Conservation (phyloP, 345 rosid genomes). For the Eutrema yunnanense region DNA sequence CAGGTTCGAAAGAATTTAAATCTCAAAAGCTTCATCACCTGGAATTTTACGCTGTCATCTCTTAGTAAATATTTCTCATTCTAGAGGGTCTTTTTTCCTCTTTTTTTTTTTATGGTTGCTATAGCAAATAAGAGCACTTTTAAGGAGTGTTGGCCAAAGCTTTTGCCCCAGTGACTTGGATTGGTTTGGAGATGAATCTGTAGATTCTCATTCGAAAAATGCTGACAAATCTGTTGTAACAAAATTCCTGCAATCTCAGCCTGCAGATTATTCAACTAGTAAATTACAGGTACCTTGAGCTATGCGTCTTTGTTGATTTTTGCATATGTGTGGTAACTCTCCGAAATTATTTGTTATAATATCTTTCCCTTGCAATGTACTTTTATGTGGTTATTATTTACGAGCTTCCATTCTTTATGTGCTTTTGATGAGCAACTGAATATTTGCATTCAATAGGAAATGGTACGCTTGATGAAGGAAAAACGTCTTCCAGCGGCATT, state of each 20-base stretch:
- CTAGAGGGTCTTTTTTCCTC: neutral
- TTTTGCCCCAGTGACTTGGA: constrained; percentile 72
- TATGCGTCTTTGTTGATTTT: constrained; percentile 1
- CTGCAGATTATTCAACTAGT: constrained; percentile 71
- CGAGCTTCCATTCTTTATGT: neutral
- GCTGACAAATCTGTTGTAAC: constrained; percentile 77
- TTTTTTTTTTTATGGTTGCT: constrained; percentile 15
- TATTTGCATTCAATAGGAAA: constrained; percentile 52
- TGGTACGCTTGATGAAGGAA: constrained; percentile 78
- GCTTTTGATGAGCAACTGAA: constrained; percentile 7
- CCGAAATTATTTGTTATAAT: neutral
- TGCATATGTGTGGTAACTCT: neutral
- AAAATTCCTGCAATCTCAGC: constrained; percentile 77
- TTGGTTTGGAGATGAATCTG: constrained; percentile 67
- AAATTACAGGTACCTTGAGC: constrained; percentile 67
- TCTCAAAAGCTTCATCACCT: neutral
- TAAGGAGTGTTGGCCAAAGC: constrained; percentile 60
- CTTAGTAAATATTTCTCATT: constrained; percentile 7
- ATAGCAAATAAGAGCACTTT: constrained; percentile 93
- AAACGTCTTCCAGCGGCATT: constrained; percentile 76
- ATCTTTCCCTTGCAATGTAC: constrained; percentile 3
- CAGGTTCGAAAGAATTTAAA: constrained; percentile 44
- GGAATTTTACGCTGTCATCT: neutral
- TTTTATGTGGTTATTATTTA: neutral
- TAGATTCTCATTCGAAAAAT: constrained; percentile 51